These are phyloP conservation scores for Candida mattraensis DNA, from an alignment of 805 yeast species.

Conservation along the genomic window DNA sequence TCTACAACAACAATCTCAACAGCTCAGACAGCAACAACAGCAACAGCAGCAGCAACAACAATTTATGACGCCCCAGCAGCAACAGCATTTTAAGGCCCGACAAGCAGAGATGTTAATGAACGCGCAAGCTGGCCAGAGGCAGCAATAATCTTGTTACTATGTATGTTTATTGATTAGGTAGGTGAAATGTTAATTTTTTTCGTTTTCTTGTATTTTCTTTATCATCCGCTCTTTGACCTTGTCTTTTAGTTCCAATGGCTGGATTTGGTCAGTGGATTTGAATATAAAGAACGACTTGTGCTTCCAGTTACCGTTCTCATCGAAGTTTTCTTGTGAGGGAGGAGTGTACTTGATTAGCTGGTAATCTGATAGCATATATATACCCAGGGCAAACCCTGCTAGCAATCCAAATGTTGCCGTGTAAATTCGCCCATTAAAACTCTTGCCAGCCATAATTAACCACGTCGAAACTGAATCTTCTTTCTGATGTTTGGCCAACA, in stretches of 20 bases:
- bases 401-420: slow-evolving; percentile 27
- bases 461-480: no score
- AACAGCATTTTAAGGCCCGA: slow-evolving; percentile 21
- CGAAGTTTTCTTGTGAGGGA: slow-evolving; percentile 37
- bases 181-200: slow-evolving; percentile 5
- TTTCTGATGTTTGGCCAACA: no score
- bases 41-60: slow-evolving; percentile 10
- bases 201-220: slow-evolving; percentile 16
- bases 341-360: slow-evolving; percentile 42
- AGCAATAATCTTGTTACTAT: slow-evolving; percentile 6
- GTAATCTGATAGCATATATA: slow-evolving; percentile 33
- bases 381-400: slow-evolving; percentile 28
- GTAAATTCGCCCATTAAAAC: slow-evolving; percentile 31
- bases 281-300: slow-evolving; percentile 36
- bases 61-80: slow-evolving; percentile 19
- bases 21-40: slow-evolving; percentile 24
- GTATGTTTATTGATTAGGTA: background rate
- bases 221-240: no score
- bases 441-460: slow-evolving; percentile 22
- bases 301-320: slow-evolving; percentile 40
- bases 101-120: slow-evolving; percentile 27
- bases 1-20: slow-evolving; percentile 25
- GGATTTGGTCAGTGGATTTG: slow-evolving; percentile 34
- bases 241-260: slow-evolving; percentile 40
- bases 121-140: slow-evolving; percentile 21